Evolutionary conservation across 2,329 filamentous ascomycete species (phyloP), one percentile per base, ranked within the genome.

Genomic region (Lecanicillium sp.): DNA sequence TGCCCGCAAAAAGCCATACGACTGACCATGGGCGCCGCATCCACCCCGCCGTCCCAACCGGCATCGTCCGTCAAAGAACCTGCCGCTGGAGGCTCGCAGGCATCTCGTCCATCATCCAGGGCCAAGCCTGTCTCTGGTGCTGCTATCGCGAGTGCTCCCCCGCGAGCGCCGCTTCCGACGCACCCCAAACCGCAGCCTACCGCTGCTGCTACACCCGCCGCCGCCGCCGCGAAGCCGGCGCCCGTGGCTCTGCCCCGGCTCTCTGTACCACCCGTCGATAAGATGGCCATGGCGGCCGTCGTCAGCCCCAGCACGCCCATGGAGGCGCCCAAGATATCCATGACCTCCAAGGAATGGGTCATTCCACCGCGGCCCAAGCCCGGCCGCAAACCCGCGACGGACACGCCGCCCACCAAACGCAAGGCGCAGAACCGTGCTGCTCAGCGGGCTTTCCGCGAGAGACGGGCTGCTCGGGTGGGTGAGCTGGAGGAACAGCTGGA

Each of bases 361-460:
- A 80, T 92, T 32, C 86, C 86, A 17, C 86, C 86, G 19, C 75
- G 86, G 44, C 86, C 86, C 33, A 90, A 89, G 69, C 90, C 92
- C 17, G 90, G 90, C 35, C 80, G 90, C 50, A 97, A 97, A 71
- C 89, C 90, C 3, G 87, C 87, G 33, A 94, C 87, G 27, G 89
- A 96, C 56, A 94, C 89, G 37, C 88, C 89, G 12, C 85, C 86
- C 2, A 94, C 88, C 31, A 94, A 94, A 66, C 79, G 92, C 48
- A 94, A 96, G 68, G 85, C 87, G 2, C 92, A 97, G 65, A 97
- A 97, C 60, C 77, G 92, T 44, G 85, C 87, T 33, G 90, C 90
- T 3, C 90, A 97, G 65, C 73, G 90, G 42, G 87, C 85, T 1
- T 97, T 97, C 61, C 77, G 90, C 25, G 88, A 95, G 62, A 74